Base-by-base conservation (phyloP, 1,284 basidiomycete species). In the Boletus calvinii region DNA sequence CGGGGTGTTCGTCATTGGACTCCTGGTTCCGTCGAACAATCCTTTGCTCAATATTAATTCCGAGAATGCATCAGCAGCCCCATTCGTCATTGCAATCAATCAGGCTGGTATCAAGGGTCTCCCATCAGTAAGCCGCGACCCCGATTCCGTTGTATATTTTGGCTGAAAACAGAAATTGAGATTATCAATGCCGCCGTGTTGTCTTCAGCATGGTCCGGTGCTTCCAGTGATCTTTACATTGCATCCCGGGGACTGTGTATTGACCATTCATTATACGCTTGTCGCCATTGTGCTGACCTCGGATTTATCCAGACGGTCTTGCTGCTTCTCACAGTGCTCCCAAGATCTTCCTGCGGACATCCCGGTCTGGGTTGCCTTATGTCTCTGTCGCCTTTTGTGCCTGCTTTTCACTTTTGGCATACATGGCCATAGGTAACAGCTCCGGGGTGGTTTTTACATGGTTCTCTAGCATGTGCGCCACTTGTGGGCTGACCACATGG, bases 261-360 rank as follows among this genome's bases (percentile, higher is more conserved):
- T 24, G 1, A 1, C 29, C 15, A 35, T 4, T 4, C 17, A 22
- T 34, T 11, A 4, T 22, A 38, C 40, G 5, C 15, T 11, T 44
- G 4, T 39, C 5, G 15, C 4, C 24, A 32, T 12, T 1, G 18
- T 34, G 7, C 42, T 57, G 6, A 56, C 17, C 35, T 8, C 9
- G 13, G 4, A 34, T 37, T 17, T 22, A 18, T 13, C 0, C 50
- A 74, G 77, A 87, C 57, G 77, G 80, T 38, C 72, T 88, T 38
- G 76, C 85, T 3, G 67, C 80, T 17, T 72, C 77, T 17, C 76
- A 77, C 0, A 77, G 82, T 50, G 84, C 83, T 0, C 85, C 85
- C 0, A 66, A 63, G n/a, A 64, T 86, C 48, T 85, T 89, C 66
- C 55, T 69, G 24, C 73, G 73, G 48, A 76, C 78, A 3, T 76